Conservation (phyloP, 139 green algal species). For the Chlorella ohadii region DNA sequence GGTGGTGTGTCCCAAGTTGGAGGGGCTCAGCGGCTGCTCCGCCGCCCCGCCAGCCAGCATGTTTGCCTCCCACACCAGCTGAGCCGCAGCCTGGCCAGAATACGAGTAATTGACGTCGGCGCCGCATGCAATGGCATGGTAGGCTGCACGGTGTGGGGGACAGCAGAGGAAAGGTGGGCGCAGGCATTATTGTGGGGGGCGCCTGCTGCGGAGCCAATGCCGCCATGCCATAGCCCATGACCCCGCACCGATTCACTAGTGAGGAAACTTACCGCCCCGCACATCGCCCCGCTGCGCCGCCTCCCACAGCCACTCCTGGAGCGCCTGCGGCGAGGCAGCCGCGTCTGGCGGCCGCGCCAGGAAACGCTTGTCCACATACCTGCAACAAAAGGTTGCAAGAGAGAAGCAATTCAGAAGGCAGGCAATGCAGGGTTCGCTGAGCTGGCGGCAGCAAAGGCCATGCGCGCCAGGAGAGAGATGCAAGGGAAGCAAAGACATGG, state of each 20-base stretch:
- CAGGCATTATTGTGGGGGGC: too few relatives aligned
- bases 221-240: too few relatives aligned
- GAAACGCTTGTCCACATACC: conserved; percentile 31
- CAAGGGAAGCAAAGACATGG: too few relatives aligned
- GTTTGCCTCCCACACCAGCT: conserved; percentile 37
- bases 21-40: conserved; percentile 35
- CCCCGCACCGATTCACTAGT: too few relatives aligned
- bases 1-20: conserved; percentile 28
- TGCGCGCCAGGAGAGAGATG: too few relatives aligned
- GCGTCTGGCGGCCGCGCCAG: neutral
- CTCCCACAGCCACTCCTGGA: conserved; percentile 38
- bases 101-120: conserved; percentile 27
- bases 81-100: conserved; percentile 16
- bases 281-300: conserved; percentile 31
- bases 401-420: too few relatives aligned
- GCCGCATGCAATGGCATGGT: conserved; percentile 29
- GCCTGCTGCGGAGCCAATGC: too few relatives aligned
- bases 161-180: too few relatives aligned
- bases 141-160: neutral
- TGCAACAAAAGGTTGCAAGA: too few relatives aligned
- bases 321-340: neutral
- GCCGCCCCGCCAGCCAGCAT: conserved; percentile 18
- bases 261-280: neutral
- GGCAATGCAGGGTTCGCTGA: too few relatives aligned
- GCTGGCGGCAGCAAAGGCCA: too few relatives aligned